Conservation (phyloP, 2,329 filamentous ascomycete genomes). For the Fusarium secorum region DNA sequence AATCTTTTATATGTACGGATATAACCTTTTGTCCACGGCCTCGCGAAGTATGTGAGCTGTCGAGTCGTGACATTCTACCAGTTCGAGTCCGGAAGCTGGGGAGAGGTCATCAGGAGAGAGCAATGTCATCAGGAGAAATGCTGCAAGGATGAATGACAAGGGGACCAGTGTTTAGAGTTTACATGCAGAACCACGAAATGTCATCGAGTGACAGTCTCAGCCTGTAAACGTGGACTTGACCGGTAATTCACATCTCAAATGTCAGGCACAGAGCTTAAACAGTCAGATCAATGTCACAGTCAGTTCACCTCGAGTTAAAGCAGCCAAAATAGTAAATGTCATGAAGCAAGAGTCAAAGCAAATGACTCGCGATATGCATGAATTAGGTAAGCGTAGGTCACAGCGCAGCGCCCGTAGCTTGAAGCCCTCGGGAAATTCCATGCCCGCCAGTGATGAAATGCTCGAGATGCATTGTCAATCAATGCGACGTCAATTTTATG, state of each 20-base stretch:
- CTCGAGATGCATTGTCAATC: neutral
- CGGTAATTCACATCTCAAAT: neutral
- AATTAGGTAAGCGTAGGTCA: neutral
- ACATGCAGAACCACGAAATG: neutral
- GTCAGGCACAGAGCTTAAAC: neutral
- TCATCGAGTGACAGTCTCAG: neutral
- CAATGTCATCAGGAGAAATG: neutral
- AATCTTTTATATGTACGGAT: no score
- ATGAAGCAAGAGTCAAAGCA: neutral
- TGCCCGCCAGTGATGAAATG: neutral
- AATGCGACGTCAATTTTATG: neutral
- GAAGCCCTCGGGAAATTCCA: neutral
- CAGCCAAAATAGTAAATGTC: neutral
- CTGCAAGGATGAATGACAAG: neutral
- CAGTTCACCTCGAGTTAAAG: neutral
- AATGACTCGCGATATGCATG: slow-evolving; percentile 7
- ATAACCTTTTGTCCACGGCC: neutral
- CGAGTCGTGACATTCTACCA: neutral
- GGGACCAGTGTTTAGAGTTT: slow-evolving; percentile 18
- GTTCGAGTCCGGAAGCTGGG: neutral
- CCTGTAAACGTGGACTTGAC: neutral
- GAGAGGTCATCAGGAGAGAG: neutral
- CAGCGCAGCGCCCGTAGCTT: neutral
- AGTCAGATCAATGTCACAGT: neutral
- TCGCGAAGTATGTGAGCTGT: neutral